Evolutionary conservation across 805 yeast genomes (phyloP), one percentile per base, ranked within the genome.

Genomic region (Metschnikowia baotianmanensis): DNA sequence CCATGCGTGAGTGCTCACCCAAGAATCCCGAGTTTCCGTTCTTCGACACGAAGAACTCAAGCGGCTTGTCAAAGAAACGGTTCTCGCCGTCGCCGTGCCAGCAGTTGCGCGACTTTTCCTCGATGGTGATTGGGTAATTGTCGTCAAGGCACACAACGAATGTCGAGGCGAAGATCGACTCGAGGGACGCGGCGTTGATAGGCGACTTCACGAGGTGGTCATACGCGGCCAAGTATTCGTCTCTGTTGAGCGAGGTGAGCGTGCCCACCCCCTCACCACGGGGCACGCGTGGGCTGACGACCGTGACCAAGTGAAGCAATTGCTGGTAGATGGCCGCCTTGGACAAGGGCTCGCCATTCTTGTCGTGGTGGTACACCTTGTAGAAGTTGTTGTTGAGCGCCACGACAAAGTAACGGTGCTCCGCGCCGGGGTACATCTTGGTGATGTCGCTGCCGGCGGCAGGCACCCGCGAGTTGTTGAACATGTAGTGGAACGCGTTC

Each of bases 1-100:
- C 99, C 98, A 91, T 91, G 71, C 80, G 85, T 17, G 97, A 88
- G 71, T 91, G 99, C 70, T 91, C 99, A 47, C 96, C 97, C 58
- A 89, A 67, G 69, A 90, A 91, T 1, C 97, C 98, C 6, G 96
- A 86, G 48, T 80, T 74, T 45, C 93, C 96, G 63, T 88, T 89
- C 47, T 78, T 82, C 45, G 85, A 71, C 40, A 91, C 80, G 52
- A 89, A 76, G 61, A 87, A 82, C 70, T 91, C 93, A 45, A 86
- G 69, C 4, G 96, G 91, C 71, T 91, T 91, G 71, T 91, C 98
- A 62, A 77, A 91, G 71, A 76, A 91, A 56, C 99, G 76, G 72
- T 93, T 91, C 53, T 71, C 65, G 40, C 97, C 96, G 65, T 88
- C 78, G n/a, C 98, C 97, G 67, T 88, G 96, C 98, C 98, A 91